phyloP scores from a whole-genome alignment of 208 protist genomes.

The Leishmania mexicana region DNA sequence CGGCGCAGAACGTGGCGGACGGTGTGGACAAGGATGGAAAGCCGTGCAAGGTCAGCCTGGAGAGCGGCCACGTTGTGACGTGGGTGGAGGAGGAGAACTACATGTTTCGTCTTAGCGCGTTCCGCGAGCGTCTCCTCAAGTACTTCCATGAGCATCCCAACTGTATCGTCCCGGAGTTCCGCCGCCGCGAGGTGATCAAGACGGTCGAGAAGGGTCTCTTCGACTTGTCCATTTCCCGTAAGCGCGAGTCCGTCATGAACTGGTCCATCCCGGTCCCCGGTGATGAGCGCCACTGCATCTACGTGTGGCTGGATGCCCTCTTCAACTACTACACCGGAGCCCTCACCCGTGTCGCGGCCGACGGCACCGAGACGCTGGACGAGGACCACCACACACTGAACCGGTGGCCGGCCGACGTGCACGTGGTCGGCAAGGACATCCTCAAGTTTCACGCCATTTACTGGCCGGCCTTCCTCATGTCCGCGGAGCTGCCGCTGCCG shows the following conservation, averaged over 20 bases:
- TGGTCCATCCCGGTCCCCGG: conserved; percentile 98
- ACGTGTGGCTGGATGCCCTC: conserved; percentile 99
- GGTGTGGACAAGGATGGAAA: conserved; percentile 90
- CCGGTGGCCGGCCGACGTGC: conserved; percentile 86
- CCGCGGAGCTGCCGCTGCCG: conserved; percentile 93
- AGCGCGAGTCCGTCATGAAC: conserved; percentile 72
- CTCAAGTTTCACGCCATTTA: conserved; percentile 99
- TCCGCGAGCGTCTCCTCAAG: conserved; percentile 84
- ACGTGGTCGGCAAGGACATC: conserved; percentile 99
- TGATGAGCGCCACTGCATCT: conserved; percentile 96
- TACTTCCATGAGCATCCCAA: conserved; percentile 85
- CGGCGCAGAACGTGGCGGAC: conserved; percentile 78
- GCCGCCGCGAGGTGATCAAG: conserved; percentile 93
- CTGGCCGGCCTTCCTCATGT: conserved; percentile 99
- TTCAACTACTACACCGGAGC: conserved; percentile 98
- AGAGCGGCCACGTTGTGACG: conserved; percentile 92
- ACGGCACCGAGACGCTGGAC: conserved; percentile 47
- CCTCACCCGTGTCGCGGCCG: conserved; percentile 36
- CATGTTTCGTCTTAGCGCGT: conserved; percentile 96
- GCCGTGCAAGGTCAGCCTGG: conserved; percentile 91
- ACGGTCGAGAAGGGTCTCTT: conserved; percentile 85
- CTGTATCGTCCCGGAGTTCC: conserved; percentile 92
- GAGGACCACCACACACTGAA: conserved; percentile 47
- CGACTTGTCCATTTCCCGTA: conserved; percentile 98
- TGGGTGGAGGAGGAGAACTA: conserved; percentile 99